Evolutionary conservation across 192 early-diverging fungal genomes (phyloP).

Genomic region (Coemansia sp.): DNA sequence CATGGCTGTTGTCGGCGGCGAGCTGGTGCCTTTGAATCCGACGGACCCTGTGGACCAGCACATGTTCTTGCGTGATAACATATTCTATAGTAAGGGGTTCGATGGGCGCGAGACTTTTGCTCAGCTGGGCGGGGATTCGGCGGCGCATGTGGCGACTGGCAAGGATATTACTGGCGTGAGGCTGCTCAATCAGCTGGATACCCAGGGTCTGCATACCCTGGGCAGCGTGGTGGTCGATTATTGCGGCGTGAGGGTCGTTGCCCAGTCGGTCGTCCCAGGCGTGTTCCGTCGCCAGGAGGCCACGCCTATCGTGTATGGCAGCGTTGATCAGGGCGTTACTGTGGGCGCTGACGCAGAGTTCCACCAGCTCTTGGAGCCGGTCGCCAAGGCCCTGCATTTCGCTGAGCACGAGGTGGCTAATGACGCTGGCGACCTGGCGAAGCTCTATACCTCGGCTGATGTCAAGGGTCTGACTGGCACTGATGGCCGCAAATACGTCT

Average conservation of each 20-base stretch:
- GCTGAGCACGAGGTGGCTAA: conserved; percentile 68
- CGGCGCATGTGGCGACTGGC: conserved; percentile 88
- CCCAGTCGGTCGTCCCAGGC: conserved; percentile 93
- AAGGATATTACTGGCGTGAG: conserved; percentile 95
- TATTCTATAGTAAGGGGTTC: conserved; percentile 90
- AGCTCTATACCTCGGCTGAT: conserved; percentile 82
- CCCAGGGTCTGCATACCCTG: conserved; percentile 84
- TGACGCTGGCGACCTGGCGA: conserved; percentile 62
- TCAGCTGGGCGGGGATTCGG: conserved; percentile 81
- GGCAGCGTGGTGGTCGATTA: conserved; percentile 93
- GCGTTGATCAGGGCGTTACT: conserved; percentile 79
- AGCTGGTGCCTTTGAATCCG: conserved; percentile 78
- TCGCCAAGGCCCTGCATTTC: conserved; percentile 81
- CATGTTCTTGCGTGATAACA: conserved; percentile 95
- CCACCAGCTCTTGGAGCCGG: conserved; percentile 67
- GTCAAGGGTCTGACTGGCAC: conserved; percentile 90
- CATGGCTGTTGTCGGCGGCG: conserved; percentile 79
- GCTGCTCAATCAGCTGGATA: conserved; percentile 70
- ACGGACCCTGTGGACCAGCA: conserved; percentile 71
- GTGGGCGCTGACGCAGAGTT: conserved; percentile 76
- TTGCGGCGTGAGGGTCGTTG: conserved; percentile 87
- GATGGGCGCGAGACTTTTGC: conserved; percentile 87
- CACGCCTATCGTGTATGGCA: conserved; percentile 86
- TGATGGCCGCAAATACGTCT: conserved; percentile 89
- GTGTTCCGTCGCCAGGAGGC: conserved; percentile 76